A percentile compares a stretch with the other conserved stretches of the same genome.
Evolutionary conservation across 2,329 filamentous ascomycete species (phyloP).

Genomic region (Cladophialophora psammophila): DNA sequence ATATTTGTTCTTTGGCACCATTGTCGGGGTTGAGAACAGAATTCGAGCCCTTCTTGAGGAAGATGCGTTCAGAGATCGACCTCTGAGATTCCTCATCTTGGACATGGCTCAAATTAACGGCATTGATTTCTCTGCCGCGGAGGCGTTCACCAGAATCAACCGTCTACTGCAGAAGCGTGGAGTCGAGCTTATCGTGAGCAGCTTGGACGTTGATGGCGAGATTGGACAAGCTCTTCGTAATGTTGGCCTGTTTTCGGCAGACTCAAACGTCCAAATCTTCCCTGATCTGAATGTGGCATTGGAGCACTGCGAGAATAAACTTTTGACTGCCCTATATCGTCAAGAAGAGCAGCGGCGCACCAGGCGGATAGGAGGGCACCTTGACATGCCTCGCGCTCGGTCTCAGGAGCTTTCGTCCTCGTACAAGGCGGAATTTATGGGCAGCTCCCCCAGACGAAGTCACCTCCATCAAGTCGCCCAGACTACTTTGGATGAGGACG

Average conservation of each 20-base stretch:
- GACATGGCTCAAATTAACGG: constrained; percentile 90
- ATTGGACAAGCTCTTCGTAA: constrained; percentile 81
- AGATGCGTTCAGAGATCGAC: constrained; percentile 75
- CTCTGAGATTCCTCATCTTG: constrained; percentile 87
- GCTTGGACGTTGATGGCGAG: constrained; percentile 76
- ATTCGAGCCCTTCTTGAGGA: constrained; percentile 84
- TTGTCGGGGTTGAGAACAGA: constrained; percentile 90
- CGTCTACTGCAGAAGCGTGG: constrained; percentile 78
- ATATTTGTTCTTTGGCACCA: constrained; percentile 98
- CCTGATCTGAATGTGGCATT: constrained; percentile 91
- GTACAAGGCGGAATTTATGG: constrained; percentile 58
- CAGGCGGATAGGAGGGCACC: constrained; percentile 30
- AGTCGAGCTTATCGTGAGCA: constrained; percentile 82
- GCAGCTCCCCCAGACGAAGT: constrained; percentile 79
- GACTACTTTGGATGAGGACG: constrained; percentile 73
- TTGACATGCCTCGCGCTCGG: constrained; percentile 37
- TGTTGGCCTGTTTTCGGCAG: constrained; percentile 79
- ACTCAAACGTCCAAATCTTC: constrained; percentile 78
- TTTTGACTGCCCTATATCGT: constrained; percentile 80
- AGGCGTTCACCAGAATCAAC: constrained; percentile 92
- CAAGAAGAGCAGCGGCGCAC: constrained; percentile 63
- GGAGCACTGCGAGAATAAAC: constrained; percentile 93
- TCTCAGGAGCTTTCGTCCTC: constrained; percentile 38
- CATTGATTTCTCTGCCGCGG: constrained; percentile 93
- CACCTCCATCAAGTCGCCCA: constrained; percentile 81